phyloP scores from a whole-genome alignment of 371 early-diverging fungal genomes.

The Mortierella sp. region DNA sequence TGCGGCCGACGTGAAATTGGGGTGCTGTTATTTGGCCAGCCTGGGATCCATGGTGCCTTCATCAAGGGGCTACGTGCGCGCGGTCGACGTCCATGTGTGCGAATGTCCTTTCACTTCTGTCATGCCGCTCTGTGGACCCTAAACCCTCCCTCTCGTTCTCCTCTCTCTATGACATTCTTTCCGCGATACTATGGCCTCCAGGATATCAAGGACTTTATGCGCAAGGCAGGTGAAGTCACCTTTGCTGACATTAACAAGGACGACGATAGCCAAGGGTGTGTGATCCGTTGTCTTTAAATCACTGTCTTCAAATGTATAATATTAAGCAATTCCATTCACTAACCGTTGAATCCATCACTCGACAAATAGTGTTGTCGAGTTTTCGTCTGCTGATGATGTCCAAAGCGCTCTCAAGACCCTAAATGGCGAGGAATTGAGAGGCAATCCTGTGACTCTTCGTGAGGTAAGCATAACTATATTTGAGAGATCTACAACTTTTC shows the following conservation, averaged over 20 bases:
- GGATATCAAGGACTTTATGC: constrained; percentile 97
- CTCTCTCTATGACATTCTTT: constrained; percentile 36
- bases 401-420: constrained; percentile 88
- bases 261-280: constrained; percentile 89
- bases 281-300: neutral
- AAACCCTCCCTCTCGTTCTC: constrained; percentile 46
- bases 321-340: neutral
- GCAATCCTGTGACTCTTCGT: constrained; percentile 80
- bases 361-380: constrained; percentile 86
- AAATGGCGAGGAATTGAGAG: constrained; percentile 90
- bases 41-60: constrained; percentile 18
- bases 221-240: constrained; percentile 94
- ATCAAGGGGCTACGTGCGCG: constrained; percentile 20
- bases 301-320: neutral
- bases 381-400: constrained; percentile 84
- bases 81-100: constrained; percentile 19
- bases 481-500: neutral
- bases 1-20: constrained; percentile 19
- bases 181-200: constrained; percentile 58
- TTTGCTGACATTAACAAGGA: constrained; percentile 91
- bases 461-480: constrained; percentile 67
- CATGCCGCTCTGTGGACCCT: constrained; percentile 55
- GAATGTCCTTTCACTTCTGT: constrained; percentile 31
- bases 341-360: neutral
- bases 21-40: constrained; percentile 27